Conservation (phyloP, 75 land plant species). For the Pinus tabuliformis region DNA sequence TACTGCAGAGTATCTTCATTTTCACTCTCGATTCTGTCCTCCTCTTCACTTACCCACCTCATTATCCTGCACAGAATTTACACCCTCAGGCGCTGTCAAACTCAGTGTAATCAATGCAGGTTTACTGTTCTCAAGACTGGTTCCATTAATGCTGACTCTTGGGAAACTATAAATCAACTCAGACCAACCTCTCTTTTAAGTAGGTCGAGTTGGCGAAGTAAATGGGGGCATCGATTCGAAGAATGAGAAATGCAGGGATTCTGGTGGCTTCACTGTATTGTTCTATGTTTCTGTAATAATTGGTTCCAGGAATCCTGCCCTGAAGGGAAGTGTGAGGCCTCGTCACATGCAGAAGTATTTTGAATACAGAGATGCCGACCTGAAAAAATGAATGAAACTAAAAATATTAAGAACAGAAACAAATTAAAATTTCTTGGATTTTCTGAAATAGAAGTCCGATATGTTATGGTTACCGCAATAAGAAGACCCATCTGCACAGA, state of each 20-base stretch:
- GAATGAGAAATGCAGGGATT: constrained; percentile 71
- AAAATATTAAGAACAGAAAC: too few relatives aligned
- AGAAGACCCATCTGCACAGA: constrained; percentile 43
- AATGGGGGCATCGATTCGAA: constrained; percentile 77
- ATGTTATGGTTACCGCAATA: constrained; percentile 29
- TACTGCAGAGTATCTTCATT: constrained; percentile 38
- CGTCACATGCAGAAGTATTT: constrained; percentile 64
- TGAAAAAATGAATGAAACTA: neutral
- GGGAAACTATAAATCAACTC: neutral
- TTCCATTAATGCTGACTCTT: neutral
- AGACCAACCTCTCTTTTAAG: constrained; percentile 72
- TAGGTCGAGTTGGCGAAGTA: constrained; percentile 86
- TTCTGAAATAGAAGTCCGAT: too few relatives aligned
- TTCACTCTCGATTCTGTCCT: constrained; percentile 22
- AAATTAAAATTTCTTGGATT: too few relatives aligned
- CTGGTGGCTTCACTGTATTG: constrained; percentile 60
- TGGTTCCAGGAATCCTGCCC: constrained; percentile 75
- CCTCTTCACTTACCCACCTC: constrained; percentile 75
- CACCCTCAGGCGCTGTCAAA: neutral
- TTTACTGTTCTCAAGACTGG: neutral
- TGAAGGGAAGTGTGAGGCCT: constrained; percentile 68
- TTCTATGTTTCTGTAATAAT: constrained; percentile 59
- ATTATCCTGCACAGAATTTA: constrained; percentile 42
- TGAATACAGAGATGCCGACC: constrained; percentile 59
- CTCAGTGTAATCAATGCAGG: neutral